Base-by-base conservation (phyloP, 257 asterid species). In the Penstemon davidsonii region DNA sequence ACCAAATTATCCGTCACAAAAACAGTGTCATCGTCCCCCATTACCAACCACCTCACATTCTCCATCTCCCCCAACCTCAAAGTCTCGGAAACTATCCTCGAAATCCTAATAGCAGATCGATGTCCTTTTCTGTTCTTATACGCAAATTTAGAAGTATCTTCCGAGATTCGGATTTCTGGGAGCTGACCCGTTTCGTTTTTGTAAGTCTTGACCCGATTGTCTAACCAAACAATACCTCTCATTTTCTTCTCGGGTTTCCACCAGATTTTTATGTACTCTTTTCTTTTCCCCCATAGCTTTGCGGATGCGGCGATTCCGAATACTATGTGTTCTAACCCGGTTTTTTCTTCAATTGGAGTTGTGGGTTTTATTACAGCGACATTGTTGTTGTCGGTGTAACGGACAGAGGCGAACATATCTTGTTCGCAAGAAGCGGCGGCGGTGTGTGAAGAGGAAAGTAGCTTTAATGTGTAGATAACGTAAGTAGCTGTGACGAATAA, bases 1-100 rank as follows among this genome's bases (percentile, higher is more conserved):
- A 86, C 73, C 68, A 86, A 67, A 84, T 86, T 86, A 2, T 86
- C 93, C 19, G 82, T 85, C 49, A 84, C 67, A 54, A 86, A 86
- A 5, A 86, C 85, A 0, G 93, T 86, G 59, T 86, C 93, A 51
- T 86, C 93, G 38, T 86, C 93, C 12, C 93, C 93, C 93, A 86
- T 86, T 76, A 86, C 86, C 54, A 86, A 76, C 93, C 93, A 86
- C 73, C 93, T 67, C 79, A 86, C 93, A 41, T 82, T 77, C 39
- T 71, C 73, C 80, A 63, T 40, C 4, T 44, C 78, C 1, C 83
- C 89, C 70, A 82, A 13, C 69, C 87, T 65, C 66, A 84, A 11
- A 2, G 86, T 86, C 77, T 86, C 93, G 1, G 89, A 80, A 0
- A 86, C 88, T 4, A 86, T 85, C 68, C 93, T 67, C 47, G 93